These are phyloP conservation scores for Botrytis cinerea DNA, from an alignment of 2,329 filamentous ascomycete species.

Conservation along the genomic window DNA sequence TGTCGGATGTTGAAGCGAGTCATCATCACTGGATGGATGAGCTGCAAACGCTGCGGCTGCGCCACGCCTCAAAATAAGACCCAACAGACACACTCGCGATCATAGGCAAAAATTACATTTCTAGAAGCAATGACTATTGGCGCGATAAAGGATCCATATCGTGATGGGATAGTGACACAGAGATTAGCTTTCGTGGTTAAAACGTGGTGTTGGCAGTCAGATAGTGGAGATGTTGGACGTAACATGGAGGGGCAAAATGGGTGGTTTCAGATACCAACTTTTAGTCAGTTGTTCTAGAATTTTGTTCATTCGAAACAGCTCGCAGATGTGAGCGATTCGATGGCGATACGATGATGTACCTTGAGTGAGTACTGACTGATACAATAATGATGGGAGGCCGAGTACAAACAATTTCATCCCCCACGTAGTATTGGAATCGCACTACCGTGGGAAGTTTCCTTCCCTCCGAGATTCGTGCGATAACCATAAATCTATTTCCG, in stretches of 20 bases:
- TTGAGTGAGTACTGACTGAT: not conserved
- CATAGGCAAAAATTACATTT: not conserved
- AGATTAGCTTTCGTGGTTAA: constrained; percentile 7
- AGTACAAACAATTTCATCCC: constrained; percentile 2
- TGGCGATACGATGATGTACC: not conserved
- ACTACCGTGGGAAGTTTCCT: not conserved
- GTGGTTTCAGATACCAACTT: not conserved
- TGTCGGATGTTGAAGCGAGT: constrained; percentile 2
- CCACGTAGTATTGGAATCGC: not conserved
- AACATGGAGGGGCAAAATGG: not conserved
- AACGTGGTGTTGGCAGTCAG: not conserved
- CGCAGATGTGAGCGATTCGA: not conserved
- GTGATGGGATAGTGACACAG: not conserved
- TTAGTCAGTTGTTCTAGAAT: not conserved
- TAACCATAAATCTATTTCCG: not conserved
- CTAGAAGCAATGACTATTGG: not conserved
- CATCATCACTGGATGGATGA: constrained; percentile 5
- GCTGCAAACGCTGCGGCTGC: constrained; percentile 14
- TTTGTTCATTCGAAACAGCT: not conserved
- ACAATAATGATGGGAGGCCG: not conserved
- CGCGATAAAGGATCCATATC: not conserved
- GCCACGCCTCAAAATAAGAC: not conserved
- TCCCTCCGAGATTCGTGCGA: not conserved
- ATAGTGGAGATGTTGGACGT: not conserved
- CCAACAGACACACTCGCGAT: not conserved